Evolutionary conservation across 169 alveolate genomes (phyloP).

Genomic region (Ichthyophthirius multifiliis): DNA sequence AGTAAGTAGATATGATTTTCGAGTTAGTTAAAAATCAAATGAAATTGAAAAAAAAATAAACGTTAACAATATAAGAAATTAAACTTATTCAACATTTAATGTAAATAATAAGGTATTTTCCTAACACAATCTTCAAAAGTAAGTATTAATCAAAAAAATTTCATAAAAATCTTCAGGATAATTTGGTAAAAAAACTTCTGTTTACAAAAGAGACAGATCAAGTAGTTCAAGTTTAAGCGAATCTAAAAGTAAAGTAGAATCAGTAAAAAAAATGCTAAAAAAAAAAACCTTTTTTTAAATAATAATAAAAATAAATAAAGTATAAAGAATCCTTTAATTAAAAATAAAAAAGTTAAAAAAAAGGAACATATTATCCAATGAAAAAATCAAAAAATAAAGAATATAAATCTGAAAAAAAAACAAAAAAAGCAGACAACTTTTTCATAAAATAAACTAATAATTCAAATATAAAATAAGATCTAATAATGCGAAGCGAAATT

Average conservation of each 20-base stretch:
- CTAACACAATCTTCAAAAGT: background rate
- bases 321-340: background rate
- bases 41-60: background rate
- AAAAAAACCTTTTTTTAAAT: background rate
- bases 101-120: background rate
- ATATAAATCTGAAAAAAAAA: background rate
- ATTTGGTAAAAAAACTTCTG: background rate
- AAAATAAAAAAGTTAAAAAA: background rate
- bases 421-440: background rate
- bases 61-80: background rate
- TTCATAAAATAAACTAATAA: background rate
- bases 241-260: background rate
- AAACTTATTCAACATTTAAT: background rate
- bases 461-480: slow-evolving; percentile 8
- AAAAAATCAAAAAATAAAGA: background rate
- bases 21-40: background rate
- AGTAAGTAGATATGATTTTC: background rate
- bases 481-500: slow-evolving; percentile 6
- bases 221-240: slow-evolving; percentile 4
- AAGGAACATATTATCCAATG: slow-evolving; percentile 16
- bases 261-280: background rate
- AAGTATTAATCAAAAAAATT: background rate
- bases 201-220: background rate
- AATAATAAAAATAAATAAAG: background rate
- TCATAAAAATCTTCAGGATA: background rate